A percentile compares a stretch with the other conserved stretches of the same genome.
phyloP scores from a whole-genome alignment of 176 grass and related monocot species.

The Alopecurus myosuroides region DNA sequence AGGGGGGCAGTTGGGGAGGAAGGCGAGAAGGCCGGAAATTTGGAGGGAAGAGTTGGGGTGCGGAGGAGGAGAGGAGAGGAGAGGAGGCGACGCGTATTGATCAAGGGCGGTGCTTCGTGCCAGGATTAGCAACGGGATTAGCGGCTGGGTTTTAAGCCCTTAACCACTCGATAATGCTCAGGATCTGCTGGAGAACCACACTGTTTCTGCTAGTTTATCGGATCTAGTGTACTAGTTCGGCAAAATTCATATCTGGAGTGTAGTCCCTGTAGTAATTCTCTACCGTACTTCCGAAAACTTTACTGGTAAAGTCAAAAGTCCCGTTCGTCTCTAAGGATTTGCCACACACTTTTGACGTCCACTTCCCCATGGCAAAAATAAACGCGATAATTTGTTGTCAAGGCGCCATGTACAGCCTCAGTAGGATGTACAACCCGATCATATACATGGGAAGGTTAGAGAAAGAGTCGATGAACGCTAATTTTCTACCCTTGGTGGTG shows the following conservation, averaged over 20 bases:
- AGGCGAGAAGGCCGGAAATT: conserved; percentile 26
- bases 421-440: no score
- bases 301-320: no score
- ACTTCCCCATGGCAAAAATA: no score
- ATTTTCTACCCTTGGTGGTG: no score
- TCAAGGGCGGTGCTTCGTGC: neutral
- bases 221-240: neutral
- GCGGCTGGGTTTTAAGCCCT: conserved; percentile 24
- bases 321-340: no score
- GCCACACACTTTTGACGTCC: no score
- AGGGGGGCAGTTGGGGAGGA: neutral
- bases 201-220: neutral
- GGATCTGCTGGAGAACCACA: neutral
- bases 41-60: conserved; percentile 31
- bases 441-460: no score
- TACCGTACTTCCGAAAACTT: no score
- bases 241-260: neutral
- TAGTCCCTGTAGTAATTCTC: no score
- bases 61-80: neutral
- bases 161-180: neutral
- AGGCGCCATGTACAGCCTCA: no score
- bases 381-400: no score
- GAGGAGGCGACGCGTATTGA: conserved; percentile 28
- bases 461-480: no score
- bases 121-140: conserved; percentile 42